Base-by-base conservation (phyloP, 1,284 basidiomycete species). In the Austroboletus niveus region DNA sequence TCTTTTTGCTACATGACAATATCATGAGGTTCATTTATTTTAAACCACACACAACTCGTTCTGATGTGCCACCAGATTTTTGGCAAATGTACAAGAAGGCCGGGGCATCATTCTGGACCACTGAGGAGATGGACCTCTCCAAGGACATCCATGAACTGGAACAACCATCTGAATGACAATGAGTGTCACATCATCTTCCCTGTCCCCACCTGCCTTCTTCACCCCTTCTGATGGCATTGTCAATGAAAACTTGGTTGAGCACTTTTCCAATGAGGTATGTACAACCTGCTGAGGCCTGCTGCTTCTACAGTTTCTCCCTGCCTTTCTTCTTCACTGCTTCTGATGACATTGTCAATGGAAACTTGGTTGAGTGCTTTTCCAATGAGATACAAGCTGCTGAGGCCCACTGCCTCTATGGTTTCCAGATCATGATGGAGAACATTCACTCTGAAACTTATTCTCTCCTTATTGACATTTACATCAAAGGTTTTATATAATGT, bases 401-500 rank as follows among this genome's bases (percentile, higher is more conserved):
- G 17, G 96, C 95, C 11, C 91, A 94, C 36, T 97, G 92, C 71
- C 98, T 99, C 77, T 98, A 98, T 69, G 96, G 95, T 17, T 98
- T 98, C 80, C 95, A 98, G 69, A 96, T 98, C 69, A 98, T 98
- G 95, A 98, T 98, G 91, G 96, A 98, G 72, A 94, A 94, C 98
- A 98, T 74, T 17, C 17, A 17, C 17, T 17, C 17, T 17, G 17
- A 17, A 17, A 17, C 17, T 17, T 17, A 17, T 17, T 98, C 96
- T 7, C 87, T 99, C 41, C 87, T 98, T 62, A 97, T 99, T 70
- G 94, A 99, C 75, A 94, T 95, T 9, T 98, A 98, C 71, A 94
- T 98, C 75, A 94, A 93, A 69, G 96, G 98, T 62, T 75, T 86
- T 11, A 78, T 74, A n/a, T 82, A 94, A 69, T 86, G 93, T 51